Conservation (phyloP, 23 red algal species). For the Gracilaria domingensis region DNA sequence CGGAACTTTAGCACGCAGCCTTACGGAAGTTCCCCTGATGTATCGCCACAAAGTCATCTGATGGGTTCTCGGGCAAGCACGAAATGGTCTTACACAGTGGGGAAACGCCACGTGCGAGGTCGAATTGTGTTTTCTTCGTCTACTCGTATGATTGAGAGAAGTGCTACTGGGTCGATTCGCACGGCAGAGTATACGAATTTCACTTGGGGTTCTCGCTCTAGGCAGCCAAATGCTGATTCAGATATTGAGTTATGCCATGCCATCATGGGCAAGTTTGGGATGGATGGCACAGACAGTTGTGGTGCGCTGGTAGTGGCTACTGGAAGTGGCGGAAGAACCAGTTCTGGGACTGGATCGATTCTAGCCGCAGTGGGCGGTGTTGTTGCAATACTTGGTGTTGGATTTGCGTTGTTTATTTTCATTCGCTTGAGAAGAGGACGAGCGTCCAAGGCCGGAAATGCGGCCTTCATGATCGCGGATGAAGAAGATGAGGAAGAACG, state of each 20-base stretch:
- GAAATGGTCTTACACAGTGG: slow-evolving; percentile 35
- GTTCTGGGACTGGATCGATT: background rate
- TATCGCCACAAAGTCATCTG: slow-evolving; percentile 58
- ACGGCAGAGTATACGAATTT: slow-evolving; percentile 6
- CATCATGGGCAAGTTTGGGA: background rate
- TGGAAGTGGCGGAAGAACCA: background rate
- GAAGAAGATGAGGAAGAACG: slow-evolving; percentile 62
- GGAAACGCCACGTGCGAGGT: slow-evolving; percentile 27
- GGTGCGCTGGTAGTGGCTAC: background rate
- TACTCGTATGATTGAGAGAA: slow-evolving; percentile 20
- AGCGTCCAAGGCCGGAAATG: background rate
- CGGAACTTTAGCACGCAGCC: slow-evolving; percentile 40
- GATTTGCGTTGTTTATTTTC: slow-evolving; percentile 43
- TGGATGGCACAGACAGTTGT: background rate
- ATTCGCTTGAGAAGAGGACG: slow-evolving; percentile 12
- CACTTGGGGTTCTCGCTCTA: background rate
- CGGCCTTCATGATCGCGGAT: slow-evolving; percentile 21
- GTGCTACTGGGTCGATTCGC: background rate
- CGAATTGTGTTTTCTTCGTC: slow-evolving; percentile 34
- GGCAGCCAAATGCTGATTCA: background rate
- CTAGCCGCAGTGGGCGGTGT: slow-evolving; percentile 22
- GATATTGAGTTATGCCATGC: slow-evolving; percentile 18
- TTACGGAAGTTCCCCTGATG: slow-evolving; percentile 31
- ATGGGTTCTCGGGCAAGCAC: slow-evolving; percentile 61
- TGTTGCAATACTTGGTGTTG: slow-evolving; percentile 38